Base-by-base conservation (phyloP, 2,329 filamentous ascomycete genomes). In the Tolypocladium nubicola region DNA sequence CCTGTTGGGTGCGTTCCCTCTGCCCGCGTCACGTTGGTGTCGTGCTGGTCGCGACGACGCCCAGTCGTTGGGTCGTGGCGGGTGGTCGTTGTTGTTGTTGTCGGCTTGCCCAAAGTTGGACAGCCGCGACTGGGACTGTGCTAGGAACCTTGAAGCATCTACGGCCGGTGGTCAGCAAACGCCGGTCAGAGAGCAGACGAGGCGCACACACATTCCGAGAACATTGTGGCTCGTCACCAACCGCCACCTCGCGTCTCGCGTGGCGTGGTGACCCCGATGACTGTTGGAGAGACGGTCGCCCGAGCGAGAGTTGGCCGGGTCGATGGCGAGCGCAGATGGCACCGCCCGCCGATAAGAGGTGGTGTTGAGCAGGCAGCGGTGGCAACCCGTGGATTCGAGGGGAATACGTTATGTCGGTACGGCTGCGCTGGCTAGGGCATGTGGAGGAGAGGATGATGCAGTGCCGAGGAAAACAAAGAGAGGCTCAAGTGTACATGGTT, bases 81-180 rank as follows among this genome's bases (percentile, higher is more conserved):
- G 59, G 38, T 64, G 66, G 53, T 71, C 74, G 60, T 73, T 75
- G 60, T 73, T 75, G 60, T 73, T 75, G 60, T 73, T 75, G 61
- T 75, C 83, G 59, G 82, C 73, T 70, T 87, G 83, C 74, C 78
- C 61, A 60, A 91, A 85, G 71, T 77, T 84, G 64, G 88, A 90
- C 67, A 97, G 79, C 61, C 90, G 87, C 60, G 92, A 96, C 78
- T 96, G 92, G 64, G 92, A 97, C 82, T 97, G 94, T 60, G 92
- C 90, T 66, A 99, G 85, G 72, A 99, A 99, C 65, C 87, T 88
- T 64, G 93, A 97, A 67, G 94, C 94, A 86, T 97, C 94, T 97
- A 68, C 56, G 53, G 1, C n/a, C 56, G 39, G 52, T 53, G 10
- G 60, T 69, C 56, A 68, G 64, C 54, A 45, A 30, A 45, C 43